Percentiles rank a stretch among this genome's conserved stretches.
Conservation (phyloP, 2,329 filamentous ascomycete genomes). For the Chaetomium sp. region DNA sequence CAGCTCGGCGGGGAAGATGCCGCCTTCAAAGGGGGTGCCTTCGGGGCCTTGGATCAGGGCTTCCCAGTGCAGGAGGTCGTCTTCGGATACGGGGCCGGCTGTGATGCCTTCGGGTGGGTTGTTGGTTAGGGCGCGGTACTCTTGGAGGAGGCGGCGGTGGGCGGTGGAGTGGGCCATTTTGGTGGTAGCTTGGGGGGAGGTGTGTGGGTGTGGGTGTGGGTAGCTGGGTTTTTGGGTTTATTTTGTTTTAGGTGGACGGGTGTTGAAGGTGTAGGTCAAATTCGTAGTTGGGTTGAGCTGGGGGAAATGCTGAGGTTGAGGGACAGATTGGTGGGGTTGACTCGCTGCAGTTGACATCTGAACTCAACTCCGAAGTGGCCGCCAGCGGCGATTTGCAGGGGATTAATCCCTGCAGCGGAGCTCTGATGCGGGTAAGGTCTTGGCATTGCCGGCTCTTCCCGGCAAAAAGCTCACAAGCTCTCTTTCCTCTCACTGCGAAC, state of each 20-base stretch:
- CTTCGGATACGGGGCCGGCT: constrained; percentile 85
- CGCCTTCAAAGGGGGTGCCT: constrained; percentile 91
- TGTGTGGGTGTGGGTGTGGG: not conserved
- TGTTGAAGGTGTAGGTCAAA: not conserved
- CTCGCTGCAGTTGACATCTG: constrained; percentile 4
- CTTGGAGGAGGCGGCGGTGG: constrained; percentile 81
- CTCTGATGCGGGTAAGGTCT: not conserved
- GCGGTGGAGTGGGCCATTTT: constrained; percentile 55
- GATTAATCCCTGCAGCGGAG: not conserved
- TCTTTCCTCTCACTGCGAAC: not conserved
- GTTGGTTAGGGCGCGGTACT: constrained; percentile 90
- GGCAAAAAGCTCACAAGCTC: constrained; percentile 8
- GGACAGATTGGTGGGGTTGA: not conserved
- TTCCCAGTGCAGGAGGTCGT: constrained; percentile 95
- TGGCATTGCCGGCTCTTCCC: constrained; percentile 2
- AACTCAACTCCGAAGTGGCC: constrained; percentile 1
- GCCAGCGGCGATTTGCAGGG: no score
- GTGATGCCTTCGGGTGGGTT: constrained; percentile 97
- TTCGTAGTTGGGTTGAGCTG: not conserved
- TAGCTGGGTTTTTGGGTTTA: not conserved
- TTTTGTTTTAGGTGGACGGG: not conserved
- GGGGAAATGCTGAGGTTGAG: not conserved
- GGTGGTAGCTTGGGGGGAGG: no score
- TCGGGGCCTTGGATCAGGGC: constrained; percentile 92
- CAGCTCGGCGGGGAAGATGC: constrained; percentile 89